phyloP scores from a whole-genome alignment of 176 grass and related monocot species.

The Carex parvula region DNA sequence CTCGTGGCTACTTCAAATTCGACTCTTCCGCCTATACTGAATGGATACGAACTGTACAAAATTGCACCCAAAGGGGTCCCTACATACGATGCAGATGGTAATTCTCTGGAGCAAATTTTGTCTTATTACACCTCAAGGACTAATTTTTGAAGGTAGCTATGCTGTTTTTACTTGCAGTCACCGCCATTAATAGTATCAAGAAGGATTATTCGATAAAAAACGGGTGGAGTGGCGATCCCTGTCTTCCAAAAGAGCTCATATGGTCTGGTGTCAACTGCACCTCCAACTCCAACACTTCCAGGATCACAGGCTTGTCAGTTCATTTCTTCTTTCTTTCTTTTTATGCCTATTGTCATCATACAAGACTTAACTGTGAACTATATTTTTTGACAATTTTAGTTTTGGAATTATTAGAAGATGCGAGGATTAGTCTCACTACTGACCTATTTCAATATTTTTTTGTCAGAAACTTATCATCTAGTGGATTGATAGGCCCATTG shows the following conservation, averaged over 20 bases:
- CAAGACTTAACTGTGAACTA: not conserved
- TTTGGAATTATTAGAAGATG: not conserved
- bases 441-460: not conserved
- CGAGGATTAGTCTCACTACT: not conserved
- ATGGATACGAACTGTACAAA: slow-evolving; percentile 33
- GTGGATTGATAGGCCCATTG: slow-evolving; percentile 29
- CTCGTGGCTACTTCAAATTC: slow-evolving; percentile 19
- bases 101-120: not conserved
- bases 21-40: slow-evolving; percentile 25
- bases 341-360: not conserved
- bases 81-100: not conserved
- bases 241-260: not conserved
- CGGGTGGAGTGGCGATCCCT: slow-evolving; percentile 15
- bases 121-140: not conserved
- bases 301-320: slow-evolving; percentile 15
- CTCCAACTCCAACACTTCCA: not conserved
- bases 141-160: not conserved
- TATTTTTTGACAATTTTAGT: not conserved
- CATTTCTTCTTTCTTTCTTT: not conserved
- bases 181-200: not conserved
- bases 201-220: not conserved
- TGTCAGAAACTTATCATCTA: slow-evolving; percentile 31
- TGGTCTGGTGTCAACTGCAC: not conserved
- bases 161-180: not conserved
- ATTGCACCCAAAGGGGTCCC: too few relatives aligned